These are phyloP conservation scores for Verticillium isaacii DNA, from an alignment of 2,329 filamentous ascomycete genomes.

Conservation along the genomic window DNA sequence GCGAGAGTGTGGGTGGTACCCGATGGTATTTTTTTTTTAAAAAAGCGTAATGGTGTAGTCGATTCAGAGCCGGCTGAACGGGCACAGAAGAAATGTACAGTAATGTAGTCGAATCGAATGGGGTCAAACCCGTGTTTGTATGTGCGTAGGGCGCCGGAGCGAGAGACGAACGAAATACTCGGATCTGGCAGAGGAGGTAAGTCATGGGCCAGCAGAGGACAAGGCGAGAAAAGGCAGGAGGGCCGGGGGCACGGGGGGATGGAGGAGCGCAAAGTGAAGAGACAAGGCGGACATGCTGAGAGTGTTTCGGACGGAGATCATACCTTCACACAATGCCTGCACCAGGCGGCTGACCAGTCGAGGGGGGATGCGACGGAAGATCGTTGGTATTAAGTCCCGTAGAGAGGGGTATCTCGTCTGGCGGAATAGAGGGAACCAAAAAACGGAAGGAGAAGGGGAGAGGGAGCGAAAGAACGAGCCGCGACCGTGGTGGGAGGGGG, in stretches of 20 bases:
- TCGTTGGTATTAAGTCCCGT: slow-evolving; percentile 6
- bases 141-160: not conserved
- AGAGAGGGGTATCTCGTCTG: not conserved
- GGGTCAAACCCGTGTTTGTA: not conserved
- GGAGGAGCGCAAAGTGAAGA: not conserved
- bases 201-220: not conserved
- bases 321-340: slow-evolving; percentile 14
- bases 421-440: slow-evolving; percentile 9
- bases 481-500: not conserved
- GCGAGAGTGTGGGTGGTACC: slow-evolving; percentile 6
- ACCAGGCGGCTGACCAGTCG: slow-evolving; percentile 10
- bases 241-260: not conserved
- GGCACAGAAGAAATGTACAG: slow-evolving; percentile 12
- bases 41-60: slow-evolving; percentile 1
- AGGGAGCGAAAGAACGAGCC: slow-evolving; percentile 1
- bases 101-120: slow-evolving; percentile 2
- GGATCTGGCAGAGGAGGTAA: not conserved
- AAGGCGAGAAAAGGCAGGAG: not conserved
- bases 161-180: not conserved
- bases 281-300: not conserved
- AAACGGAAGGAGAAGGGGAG: slow-evolving; percentile 7
- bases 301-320: slow-evolving; percentile 1
- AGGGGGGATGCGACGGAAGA: not conserved
- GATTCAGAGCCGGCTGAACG: slow-evolving; percentile 55
- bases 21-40: not conserved